Conservation (phyloP, 2,329 filamentous ascomycete species). For the Pseudogymnoascus sp. region DNA sequence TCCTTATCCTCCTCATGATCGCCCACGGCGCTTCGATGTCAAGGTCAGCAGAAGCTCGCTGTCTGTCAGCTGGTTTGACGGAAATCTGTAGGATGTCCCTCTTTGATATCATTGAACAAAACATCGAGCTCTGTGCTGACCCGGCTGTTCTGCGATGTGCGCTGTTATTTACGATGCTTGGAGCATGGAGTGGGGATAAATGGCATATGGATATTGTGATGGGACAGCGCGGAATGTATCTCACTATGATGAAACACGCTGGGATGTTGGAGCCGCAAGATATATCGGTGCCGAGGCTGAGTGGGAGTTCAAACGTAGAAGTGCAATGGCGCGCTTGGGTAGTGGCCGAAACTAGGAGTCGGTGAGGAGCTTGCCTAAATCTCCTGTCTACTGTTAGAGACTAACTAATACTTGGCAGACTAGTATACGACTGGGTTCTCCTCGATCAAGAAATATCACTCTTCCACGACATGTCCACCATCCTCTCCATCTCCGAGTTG, state of each 20-base stretch:
- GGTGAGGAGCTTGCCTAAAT: constrained; percentile 35
- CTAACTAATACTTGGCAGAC: constrained; percentile 34
- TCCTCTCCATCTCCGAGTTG: constrained; percentile 59
- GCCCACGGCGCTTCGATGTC: constrained; percentile 63
- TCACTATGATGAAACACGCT: constrained; percentile 63
- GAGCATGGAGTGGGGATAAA: constrained; percentile 68
- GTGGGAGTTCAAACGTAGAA: constrained; percentile 38
- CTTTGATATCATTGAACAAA: constrained; percentile 65
- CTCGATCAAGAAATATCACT: constrained; percentile 64
- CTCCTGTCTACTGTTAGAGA: constrained; percentile 7
- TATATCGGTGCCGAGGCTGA: constrained; percentile 37
- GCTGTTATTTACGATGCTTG: constrained; percentile 59
- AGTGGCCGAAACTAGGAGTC: constrained; percentile 54
- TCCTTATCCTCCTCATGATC: constrained; percentile 65
- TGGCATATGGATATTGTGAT: constrained; percentile 73
- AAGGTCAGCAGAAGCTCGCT: constrained; percentile 56
- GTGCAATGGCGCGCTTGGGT: constrained; percentile 58
- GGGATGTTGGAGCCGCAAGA: constrained; percentile 53
- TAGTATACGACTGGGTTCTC: constrained; percentile 71
- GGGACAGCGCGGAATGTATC: constrained; percentile 67
- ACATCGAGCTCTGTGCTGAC: constrained; percentile 60
- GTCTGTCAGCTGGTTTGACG: constrained; percentile 57
- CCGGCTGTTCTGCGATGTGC: constrained; percentile 58
- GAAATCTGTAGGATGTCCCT: constrained; percentile 67
- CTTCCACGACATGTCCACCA: constrained; percentile 55